Percentiles rank a stretch among this genome's conserved stretches.
Evolutionary conservation across 768 basidiomycete genomes (phyloP).

Genomic region (Naganishia friedmannii): DNA sequence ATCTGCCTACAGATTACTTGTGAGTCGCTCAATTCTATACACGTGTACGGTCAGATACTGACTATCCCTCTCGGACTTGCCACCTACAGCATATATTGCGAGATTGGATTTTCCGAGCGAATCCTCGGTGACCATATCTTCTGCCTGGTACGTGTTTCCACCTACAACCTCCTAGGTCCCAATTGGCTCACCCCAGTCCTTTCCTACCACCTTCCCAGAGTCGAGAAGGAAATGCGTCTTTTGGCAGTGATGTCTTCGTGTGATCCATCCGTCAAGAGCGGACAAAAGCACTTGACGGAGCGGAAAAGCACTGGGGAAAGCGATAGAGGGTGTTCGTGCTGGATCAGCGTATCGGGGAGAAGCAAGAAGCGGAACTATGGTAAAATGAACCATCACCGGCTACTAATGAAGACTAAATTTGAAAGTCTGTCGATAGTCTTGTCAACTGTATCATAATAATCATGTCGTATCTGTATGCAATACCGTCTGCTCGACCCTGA

Average conservation of each 20-base stretch:
- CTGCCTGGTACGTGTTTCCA: slow-evolving; percentile 31
- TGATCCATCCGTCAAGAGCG: not conserved
- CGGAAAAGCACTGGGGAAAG: not conserved
- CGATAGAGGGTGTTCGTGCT: not conserved
- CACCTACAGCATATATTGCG: slow-evolving; percentile 63
- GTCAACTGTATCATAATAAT: too few species aligned
- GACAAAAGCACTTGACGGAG: not conserved
- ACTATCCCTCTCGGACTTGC: slow-evolving; percentile 50
- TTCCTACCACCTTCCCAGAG: slow-evolving; percentile 46
- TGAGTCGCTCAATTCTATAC: slow-evolving; percentile 49
- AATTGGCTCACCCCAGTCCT: not conserved
- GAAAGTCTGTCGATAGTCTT: too few species aligned
- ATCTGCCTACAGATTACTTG: slow-evolving; percentile 55
- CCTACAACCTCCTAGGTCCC: not conserved
- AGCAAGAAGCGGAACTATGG: too few species aligned
- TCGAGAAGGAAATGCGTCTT: slow-evolving; percentile 65
- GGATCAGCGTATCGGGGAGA: too few species aligned
- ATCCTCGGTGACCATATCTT: slow-evolving; percentile 61
- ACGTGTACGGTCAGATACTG: slow-evolving; percentile 48
- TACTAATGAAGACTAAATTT: too few species aligned
- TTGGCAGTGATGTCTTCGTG: slow-evolving; percentile 57
- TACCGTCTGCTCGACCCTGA: too few species aligned
- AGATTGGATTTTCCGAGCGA: slow-evolving; percentile 69
- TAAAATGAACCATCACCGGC: too few species aligned
- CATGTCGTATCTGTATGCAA: too few species aligned